Evolutionary conservation across 2,329 filamentous ascomycete genomes (phyloP).

Genomic region (Nemania sp.): DNA sequence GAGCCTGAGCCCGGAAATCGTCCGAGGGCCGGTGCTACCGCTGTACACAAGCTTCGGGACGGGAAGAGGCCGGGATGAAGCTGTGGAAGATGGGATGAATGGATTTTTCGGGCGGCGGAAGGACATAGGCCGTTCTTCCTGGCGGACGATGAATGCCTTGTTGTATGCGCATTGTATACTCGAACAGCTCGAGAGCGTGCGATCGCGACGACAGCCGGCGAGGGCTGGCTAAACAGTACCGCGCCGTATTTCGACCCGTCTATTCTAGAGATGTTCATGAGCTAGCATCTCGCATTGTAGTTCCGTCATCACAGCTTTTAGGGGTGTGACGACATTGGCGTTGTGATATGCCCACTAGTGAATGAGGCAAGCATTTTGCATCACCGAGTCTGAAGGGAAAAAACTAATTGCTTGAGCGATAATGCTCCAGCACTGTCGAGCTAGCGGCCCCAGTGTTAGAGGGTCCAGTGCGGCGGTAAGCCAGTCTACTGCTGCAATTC

Average conservation of each 20-base stretch:
- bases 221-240: conserved; percentile 53
- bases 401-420: background rate
- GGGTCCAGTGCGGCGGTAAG: background rate
- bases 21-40: conserved; percentile 27
- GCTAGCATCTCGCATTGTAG: conserved; percentile 49
- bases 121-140: too few species aligned
- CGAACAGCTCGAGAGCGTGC: conserved; percentile 16
- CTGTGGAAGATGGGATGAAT: too few species aligned
- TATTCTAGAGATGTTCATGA: conserved; percentile 64
- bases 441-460: conserved; percentile 9
- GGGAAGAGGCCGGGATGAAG: background rate
- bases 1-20: conserved; percentile 24
- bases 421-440: conserved; percentile 1
- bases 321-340: conserved; percentile 23
- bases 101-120: too few species aligned
- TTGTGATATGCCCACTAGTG: too few species aligned
- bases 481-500: conserved; percentile 11
- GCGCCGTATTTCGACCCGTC: conserved; percentile 63
- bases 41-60: conserved; percentile 26
- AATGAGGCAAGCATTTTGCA: too few species aligned
- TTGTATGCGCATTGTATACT: conserved; percentile 15
- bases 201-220: conserved; percentile 36
- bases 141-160: too few species aligned
- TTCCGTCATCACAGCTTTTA: conserved; percentile 39
- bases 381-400: conserved; percentile 1